phyloP scores from a whole-genome alignment of 2,329 filamentous ascomycete genomes.

The Beauveria scarabaeidicola region DNA sequence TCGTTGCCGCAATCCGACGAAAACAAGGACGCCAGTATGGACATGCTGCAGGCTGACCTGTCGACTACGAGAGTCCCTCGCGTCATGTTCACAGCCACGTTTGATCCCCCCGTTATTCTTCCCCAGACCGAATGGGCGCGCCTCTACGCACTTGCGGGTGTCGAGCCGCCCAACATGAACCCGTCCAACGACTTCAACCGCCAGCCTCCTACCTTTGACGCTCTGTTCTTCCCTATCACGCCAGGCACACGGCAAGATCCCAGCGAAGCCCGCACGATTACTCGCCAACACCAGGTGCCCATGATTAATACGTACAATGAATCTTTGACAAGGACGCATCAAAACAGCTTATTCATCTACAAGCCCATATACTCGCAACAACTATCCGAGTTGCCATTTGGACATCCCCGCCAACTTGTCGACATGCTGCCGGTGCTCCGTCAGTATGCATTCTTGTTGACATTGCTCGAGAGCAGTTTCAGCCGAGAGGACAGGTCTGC shows the following conservation, averaged over 20 bases:
- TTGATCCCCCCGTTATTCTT: slow-evolving; percentile 66
- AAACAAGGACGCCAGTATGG: slow-evolving; percentile 42
- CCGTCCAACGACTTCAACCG: slow-evolving; percentile 24
- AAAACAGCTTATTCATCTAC: slow-evolving; percentile 59
- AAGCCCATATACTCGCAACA: slow-evolving; percentile 64
- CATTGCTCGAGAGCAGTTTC: slow-evolving; percentile 56
- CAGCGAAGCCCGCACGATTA: slow-evolving; percentile 49
- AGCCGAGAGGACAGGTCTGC: slow-evolving; percentile 23
- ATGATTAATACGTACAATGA: slow-evolving; percentile 28
- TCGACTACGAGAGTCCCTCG: slow-evolving; percentile 52
- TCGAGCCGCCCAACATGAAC: slow-evolving; percentile 27
- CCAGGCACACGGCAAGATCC: slow-evolving; percentile 43
- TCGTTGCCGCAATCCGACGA: slow-evolving; percentile 42
- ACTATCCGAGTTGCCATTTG: slow-evolving; percentile 62
- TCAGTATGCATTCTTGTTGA: slow-evolving; percentile 65
- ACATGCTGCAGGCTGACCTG: slow-evolving; percentile 39
- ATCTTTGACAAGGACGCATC: slow-evolving; percentile 31
- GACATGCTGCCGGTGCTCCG: slow-evolving; percentile 64
- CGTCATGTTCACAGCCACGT: slow-evolving; percentile 64
- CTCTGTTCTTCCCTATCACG: slow-evolving; percentile 46
- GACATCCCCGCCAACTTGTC: slow-evolving; percentile 68
- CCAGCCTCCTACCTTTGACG: slow-evolving; percentile 45
- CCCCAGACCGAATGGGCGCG: slow-evolving; percentile 55
- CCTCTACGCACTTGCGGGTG: slow-evolving; percentile 50
- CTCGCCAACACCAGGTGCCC: slow-evolving; percentile 37